A percentile compares a stretch with the other conserved stretches of the same genome.
Conservation (phyloP, 2,329 filamentous ascomycete genomes). For the Paraconiothyrium brasiliense region DNA sequence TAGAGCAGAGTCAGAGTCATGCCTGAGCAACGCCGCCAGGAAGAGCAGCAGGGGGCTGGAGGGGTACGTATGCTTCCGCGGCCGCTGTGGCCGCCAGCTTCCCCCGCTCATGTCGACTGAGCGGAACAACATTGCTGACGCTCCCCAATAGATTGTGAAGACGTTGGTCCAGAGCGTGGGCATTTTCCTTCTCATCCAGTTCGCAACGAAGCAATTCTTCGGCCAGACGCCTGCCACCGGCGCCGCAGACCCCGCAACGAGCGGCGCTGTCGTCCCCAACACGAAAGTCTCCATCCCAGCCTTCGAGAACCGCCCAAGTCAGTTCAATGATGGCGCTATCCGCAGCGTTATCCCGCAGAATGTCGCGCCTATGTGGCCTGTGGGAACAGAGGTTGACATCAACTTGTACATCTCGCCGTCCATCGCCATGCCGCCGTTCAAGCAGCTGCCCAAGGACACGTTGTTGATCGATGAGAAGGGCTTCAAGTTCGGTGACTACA, state of each 20-base stretch:
- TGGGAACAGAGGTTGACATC: conserved; percentile 81
- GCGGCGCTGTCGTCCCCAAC: conserved; percentile 29
- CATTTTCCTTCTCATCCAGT: conserved; percentile 69
- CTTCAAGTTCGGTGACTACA: conserved; percentile 81
- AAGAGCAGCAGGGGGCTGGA: conserved; percentile 31
- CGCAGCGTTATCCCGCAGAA: conserved; percentile 70
- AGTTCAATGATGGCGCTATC: conserved; percentile 66
- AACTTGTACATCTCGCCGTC: conserved; percentile 84
- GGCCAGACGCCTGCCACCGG: conserved; percentile 38
- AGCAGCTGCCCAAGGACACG: conserved; percentile 70
- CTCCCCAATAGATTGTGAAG: conserved; percentile 38
- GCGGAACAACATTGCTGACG: conserved; percentile 26
- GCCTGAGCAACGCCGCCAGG: conserved; percentile 41
- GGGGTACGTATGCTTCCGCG: conserved; percentile 31
- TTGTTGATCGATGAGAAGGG: conserved; percentile 81
- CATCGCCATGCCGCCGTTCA: conserved; percentile 73
- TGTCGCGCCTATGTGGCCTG: conserved; percentile 88
- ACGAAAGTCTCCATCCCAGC: conserved; percentile 47
- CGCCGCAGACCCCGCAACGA: conserved; percentile 29
- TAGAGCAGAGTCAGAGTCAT: conserved; percentile 35
- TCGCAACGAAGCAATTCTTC: conserved; percentile 65
- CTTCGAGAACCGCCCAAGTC: conserved; percentile 46
- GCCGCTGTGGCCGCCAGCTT: background rate
- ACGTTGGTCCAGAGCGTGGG: conserved; percentile 64
- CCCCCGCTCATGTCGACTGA: background rate